Evolutionary conservation across 768 basidiomycete species (phyloP).

Genomic region (Mycena leptocephala): DNA sequence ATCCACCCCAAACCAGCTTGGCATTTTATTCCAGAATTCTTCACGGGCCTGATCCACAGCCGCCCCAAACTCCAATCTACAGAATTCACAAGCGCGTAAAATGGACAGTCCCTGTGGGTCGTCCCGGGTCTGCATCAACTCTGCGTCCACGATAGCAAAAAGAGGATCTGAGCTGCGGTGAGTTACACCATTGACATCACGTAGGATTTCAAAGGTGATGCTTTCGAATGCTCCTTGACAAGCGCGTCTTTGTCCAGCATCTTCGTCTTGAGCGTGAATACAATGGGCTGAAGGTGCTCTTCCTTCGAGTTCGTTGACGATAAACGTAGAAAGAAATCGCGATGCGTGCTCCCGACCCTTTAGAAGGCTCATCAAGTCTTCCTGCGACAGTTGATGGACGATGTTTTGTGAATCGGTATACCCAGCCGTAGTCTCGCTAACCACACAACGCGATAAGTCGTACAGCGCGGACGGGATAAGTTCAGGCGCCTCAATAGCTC

Average conservation of each 20-base stretch:
- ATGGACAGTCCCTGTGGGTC: constrained; percentile 61
- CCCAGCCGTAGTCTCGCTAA: constrained; percentile 74
- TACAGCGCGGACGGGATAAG: constrained; percentile 86
- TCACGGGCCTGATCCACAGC: constrained; percentile 73
- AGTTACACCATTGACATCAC: constrained; percentile 80
- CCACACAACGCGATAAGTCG: constrained; percentile 80
- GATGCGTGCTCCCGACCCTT: constrained; percentile 82
- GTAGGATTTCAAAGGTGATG: constrained; percentile 82
- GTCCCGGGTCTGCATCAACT: constrained; percentile 76
- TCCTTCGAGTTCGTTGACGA: constrained; percentile 82
- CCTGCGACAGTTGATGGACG: constrained; percentile 61
- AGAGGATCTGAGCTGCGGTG: constrained; percentile 81
- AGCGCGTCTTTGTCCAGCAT: constrained; percentile 62
- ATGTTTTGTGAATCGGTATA: constrained; percentile 56
- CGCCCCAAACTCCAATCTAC: constrained; percentile 74
- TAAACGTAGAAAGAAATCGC: constrained; percentile 84
- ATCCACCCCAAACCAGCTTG: constrained; percentile 77
- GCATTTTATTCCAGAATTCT: constrained; percentile 77
- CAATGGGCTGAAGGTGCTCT: constrained; percentile 68
- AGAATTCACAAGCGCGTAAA: constrained; percentile 77
- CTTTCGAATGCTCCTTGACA: constrained; percentile 84
- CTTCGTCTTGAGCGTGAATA: constrained; percentile 63
- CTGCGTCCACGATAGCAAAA: constrained; percentile 78
- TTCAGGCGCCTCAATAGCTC: constrained; percentile 67
- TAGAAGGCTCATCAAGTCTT: constrained; percentile 73